Base-by-base conservation (phyloP, 2,329 filamentous ascomycete species). In the Thermothelomyces thermophilus region DNA sequence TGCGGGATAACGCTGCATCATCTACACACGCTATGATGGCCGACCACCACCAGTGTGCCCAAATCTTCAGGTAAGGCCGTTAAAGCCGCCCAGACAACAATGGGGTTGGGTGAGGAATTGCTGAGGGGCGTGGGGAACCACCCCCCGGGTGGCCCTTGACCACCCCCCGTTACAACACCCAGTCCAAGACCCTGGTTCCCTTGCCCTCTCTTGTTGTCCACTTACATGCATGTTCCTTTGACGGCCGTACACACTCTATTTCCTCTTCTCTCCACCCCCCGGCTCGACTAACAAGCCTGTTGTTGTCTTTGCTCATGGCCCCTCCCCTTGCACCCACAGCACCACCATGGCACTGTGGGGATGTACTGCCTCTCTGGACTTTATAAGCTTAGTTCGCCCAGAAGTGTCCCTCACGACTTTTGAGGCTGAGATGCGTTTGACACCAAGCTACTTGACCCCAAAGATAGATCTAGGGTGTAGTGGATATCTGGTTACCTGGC, bases 361-460 rank as follows among this genome's bases (percentile, higher is more conserved):
- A 59, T 54, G 51, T 58, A 56, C 56, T 52, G 58, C 56, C 54
- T 44, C 43, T 54, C 49, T 48, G 39, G 31, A 55, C 31, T 58
- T n/a, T 60, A 59, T 57, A 58, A 59, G 57, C 54, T 47, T 50
- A 52, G 51, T 52, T 53, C 50, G 33, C 56, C 57, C 57, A 40
- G 50, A 51, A 41, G 55, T n/a, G 52, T 52, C 55, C 56, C 53
- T 46, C 53, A 56, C 45, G 55, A 53, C 51, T 50, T 51, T 50
- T 57, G 59, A 58, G 59, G 59, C 59, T 60, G 56, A 58, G 55
- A 55, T 51, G 26, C 46, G 49, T 57, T 50, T 40, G 41, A 55
- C 43, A 41, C 52, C 49, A 41, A 55, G 44, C 47, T 50, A 46
- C 33, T 35, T 6, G 14, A 35, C 34, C 51, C 57, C 58, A 59